Percentiles rank a stretch among this genome's conserved stretches.
These are phyloP conservation scores for Thinopyrum elongatum DNA, from an alignment of 176 grass and related monocot genomes.

Conservation along the genomic window DNA sequence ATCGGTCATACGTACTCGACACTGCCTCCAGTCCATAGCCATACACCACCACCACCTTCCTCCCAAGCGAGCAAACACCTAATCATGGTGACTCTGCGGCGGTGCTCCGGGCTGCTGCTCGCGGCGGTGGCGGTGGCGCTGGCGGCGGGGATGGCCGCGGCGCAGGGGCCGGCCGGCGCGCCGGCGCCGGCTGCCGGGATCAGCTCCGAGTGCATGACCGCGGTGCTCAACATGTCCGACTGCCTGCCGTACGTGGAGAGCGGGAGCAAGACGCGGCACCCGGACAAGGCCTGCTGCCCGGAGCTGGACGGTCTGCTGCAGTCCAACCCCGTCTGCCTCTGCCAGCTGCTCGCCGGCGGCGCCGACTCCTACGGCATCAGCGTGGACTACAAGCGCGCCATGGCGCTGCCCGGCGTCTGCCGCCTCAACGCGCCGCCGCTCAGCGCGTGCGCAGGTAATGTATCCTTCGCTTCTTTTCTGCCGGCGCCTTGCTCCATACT, in stretches of 20 bases:
- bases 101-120: not conserved
- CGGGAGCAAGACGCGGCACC: constrained; percentile 58
- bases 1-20: not conserved
- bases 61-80: not conserved
- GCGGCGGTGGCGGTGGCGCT: constrained; percentile 18
- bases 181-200: constrained; percentile 31
- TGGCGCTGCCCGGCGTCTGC: constrained; percentile 79
- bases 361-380: constrained; percentile 60
- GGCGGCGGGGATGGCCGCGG: constrained; percentile 22
- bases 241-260: constrained; percentile 72
- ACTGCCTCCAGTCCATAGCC: not conserved
- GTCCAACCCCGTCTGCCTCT: constrained; percentile 79
- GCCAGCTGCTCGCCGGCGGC: constrained; percentile 67
- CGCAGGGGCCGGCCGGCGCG: constrained; percentile 30
- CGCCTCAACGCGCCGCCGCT: constrained; percentile 55
- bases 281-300: constrained; percentile 84
- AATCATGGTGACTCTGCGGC: constrained; percentile 24
- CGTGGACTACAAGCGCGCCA: constrained; percentile 70
- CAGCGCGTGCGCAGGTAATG: constrained; percentile 60
- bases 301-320: constrained; percentile 78
- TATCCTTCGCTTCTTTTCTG: not conserved
- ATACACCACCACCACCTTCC: not conserved
- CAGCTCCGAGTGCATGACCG: constrained; percentile 45
- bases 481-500: not conserved
- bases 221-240: constrained; percentile 70